These are phyloP conservation scores for Clarkia xantiana DNA, from an alignment of 345 rosid genomes.

Conservation along the genomic window DNA sequence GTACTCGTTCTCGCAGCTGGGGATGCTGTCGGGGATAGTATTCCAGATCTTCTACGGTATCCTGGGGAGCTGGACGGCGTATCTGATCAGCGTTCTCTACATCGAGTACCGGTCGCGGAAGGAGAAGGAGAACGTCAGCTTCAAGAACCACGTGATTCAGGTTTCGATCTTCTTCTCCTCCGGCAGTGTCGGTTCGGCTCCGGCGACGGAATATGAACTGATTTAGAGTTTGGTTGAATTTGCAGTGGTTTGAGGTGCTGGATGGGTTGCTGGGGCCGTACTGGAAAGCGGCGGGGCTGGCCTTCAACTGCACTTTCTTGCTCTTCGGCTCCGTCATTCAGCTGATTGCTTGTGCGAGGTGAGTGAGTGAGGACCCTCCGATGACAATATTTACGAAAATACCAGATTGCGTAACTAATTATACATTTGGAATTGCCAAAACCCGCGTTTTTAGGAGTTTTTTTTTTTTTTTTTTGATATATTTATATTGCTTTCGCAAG, in stretches of 20 bases:
- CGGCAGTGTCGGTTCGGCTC: background rate
- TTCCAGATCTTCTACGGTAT: constrained; percentile 83
- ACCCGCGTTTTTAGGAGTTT: too few relatives aligned
- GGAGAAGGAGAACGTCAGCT: constrained; percentile 77
- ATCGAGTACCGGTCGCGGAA: constrained; percentile 80
- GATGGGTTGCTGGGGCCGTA: constrained; percentile 88
- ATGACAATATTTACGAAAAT: background rate
- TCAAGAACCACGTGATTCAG: constrained; percentile 42
- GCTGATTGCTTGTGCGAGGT: constrained; percentile 98
- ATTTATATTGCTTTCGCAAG: too few relatives aligned
- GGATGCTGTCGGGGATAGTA: constrained; percentile 76
- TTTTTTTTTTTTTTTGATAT: too few relatives aligned
- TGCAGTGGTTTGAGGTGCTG: constrained; percentile 97
- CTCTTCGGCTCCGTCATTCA: constrained; percentile 97
- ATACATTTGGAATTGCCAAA: too few relatives aligned
- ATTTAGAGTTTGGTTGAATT: background rate
- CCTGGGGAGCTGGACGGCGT: constrained; percentile 97
- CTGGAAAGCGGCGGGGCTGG: constrained; percentile 94
- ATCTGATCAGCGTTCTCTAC: constrained; percentile 93
- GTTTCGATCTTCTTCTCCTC: constrained; percentile 3
- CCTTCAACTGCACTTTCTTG: constrained; percentile 95
- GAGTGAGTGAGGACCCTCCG: background rate
- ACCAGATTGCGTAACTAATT: background rate
- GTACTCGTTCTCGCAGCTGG: constrained; percentile 94
- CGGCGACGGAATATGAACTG: background rate